phyloP scores from a whole-genome alignment of 768 basidiomycete genomes.

The Saitozyma sp. region DNA sequence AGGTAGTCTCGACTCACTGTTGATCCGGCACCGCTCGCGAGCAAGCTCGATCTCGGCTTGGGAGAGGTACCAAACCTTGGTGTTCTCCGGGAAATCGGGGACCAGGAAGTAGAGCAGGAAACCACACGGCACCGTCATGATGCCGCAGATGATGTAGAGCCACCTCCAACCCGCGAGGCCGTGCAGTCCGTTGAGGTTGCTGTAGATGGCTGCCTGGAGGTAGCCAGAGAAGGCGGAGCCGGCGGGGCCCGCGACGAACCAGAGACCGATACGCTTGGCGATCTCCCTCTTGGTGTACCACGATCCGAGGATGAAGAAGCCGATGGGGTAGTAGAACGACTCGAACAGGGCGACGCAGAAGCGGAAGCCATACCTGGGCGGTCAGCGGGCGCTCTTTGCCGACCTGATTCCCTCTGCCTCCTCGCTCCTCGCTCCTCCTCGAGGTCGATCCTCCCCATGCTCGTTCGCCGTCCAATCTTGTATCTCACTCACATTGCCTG shows the following conservation, averaged over 20 bases:
- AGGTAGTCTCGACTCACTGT: constrained; percentile 1
- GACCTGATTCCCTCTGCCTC: too few relatives aligned
- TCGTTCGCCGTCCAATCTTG: too few relatives aligned
- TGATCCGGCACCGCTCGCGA: constrained; percentile 12
- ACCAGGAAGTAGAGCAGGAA: constrained; percentile 24
- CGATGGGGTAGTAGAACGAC: constrained; percentile 21
- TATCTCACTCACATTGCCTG: too few relatives aligned
- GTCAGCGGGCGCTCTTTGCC: too few relatives aligned
- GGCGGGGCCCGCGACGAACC: constrained; percentile 16
- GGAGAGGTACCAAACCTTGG: constrained; percentile 27
- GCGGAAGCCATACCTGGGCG: constrained; percentile 17
- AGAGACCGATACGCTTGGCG: constrained; percentile 30
- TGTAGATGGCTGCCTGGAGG: constrained; percentile 29
- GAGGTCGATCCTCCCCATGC: too few relatives aligned
- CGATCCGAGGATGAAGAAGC: constrained; percentile 24
- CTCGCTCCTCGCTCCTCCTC: too few relatives aligned
- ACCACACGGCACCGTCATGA: constrained; percentile 19
- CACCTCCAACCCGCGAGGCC: constrained; percentile 35
- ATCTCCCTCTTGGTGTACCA: constrained; percentile 25
- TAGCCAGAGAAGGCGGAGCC: constrained; percentile 21
- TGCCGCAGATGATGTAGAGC: constrained; percentile 29
- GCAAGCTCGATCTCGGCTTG: constrained; percentile 24
- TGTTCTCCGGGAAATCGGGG: constrained; percentile 28
- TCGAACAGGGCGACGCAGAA: constrained; percentile 27
- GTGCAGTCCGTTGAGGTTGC: constrained; percentile 18